Evolutionary conservation across 257 asterid species (phyloP).

Genomic region (Nicotiana tabacum): DNA sequence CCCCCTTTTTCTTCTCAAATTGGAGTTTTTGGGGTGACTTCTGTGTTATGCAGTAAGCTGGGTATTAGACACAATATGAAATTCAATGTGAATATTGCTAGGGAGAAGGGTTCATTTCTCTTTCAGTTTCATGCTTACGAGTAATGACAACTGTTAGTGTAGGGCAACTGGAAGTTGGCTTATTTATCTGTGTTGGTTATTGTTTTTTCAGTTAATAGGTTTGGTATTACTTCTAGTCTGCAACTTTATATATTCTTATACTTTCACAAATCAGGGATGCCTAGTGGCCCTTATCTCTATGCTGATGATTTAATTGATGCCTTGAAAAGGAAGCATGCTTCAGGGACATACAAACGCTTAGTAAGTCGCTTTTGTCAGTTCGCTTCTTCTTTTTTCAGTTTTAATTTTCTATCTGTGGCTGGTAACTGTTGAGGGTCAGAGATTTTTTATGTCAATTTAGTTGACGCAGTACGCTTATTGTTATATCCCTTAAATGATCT

Average conservation of each 20-base stretch:
- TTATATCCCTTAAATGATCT: not conserved
- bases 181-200: not conserved
- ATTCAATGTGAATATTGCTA: not conserved
- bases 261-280: constrained; percentile 59
- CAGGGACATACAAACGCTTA: constrained; percentile 81
- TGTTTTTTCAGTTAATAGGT: not conserved
- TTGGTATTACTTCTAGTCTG: not conserved
- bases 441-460: not conserved
- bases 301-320: constrained; percentile 57
- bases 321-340: constrained; percentile 71
- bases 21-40: not conserved
- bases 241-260: not conserved
- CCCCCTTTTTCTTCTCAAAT: not conserved
- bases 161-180: not conserved
- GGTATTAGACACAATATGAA: not conserved
- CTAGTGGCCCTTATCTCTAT: constrained; percentile 62
- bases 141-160: not conserved
- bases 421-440: constrained; percentile 9
- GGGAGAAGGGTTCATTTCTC: not conserved
- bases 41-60: not conserved
- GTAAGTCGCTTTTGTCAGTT: constrained; percentile 32
- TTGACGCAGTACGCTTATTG: not conserved
- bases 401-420: not conserved
- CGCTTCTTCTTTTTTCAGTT: not conserved
- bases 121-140: not conserved